Base-by-base conservation (phyloP, 2,329 filamentous ascomycete species). In the Acephala macrosclerotiorum region DNA sequence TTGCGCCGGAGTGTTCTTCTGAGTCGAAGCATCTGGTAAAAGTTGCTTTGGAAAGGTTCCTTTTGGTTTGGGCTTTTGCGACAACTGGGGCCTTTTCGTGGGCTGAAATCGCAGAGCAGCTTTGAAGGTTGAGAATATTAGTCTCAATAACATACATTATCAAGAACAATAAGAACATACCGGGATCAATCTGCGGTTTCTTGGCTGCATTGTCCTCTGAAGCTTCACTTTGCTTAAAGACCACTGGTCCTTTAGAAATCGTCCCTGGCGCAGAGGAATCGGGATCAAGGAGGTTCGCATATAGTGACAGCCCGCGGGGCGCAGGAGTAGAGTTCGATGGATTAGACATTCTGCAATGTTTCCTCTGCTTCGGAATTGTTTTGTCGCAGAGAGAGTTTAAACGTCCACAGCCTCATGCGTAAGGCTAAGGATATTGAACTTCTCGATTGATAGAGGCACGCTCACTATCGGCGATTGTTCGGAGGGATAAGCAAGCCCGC, bases 31-130 rank as follows among this genome's bases (percentile, higher is more conserved):
- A 42, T 75, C 70, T 65, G 53, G 63, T 18, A 77, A 66, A 16
- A 77, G 66, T 51, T 81, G 72, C 73, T 84, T 87, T 55, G 83
- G 81, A 61, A 91, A 85, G 61, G 82, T 78, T 6, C 86, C 79
- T 75, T 94, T 95, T 42, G 84, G 75, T 73, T 88, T 89, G 49
- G 85, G 75, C 72, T 88, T 89, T 62, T 85, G 78, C 76, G 86
- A 75, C 80, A 90, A 72, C 74, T 93, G 88, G 26, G 92, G 92
- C 67, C 92, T 87, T 74, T 92, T 92, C 71, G 94, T 94, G 60
- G 93, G 93, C 77, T 96, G 93, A 81, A 97, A 97, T 78, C 91
- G 91, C 69, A 96, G 84, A 74, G 91, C 88, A 78, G 86, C 83
- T 86, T 65, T 68, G 18, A 20, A 22, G 16, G 7, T 60, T 68